A percentile compares a stretch with the other conserved stretches of the same genome.
Evolutionary conservation across 2,329 filamentous ascomycete species (phyloP).

Genomic region (Onygenales sp.): DNA sequence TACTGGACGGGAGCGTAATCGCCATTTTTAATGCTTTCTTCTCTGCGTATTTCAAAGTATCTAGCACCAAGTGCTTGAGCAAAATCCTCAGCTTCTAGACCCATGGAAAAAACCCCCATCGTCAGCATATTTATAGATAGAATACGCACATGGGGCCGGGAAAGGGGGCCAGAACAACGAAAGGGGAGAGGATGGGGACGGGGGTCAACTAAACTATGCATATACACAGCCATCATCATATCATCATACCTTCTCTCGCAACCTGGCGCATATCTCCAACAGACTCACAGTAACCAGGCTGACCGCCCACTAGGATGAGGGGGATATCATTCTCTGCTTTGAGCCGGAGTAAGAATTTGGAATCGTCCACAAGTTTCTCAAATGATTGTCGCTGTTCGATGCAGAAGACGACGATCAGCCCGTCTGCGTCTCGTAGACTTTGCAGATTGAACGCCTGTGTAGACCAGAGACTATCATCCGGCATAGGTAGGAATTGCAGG

Average conservation of each 20-base stretch:
- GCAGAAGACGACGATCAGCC: not conserved
- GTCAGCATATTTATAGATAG: not conserved
- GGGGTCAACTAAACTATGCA: too few relatives aligned
- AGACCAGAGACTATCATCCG: not conserved
- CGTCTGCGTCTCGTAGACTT: not conserved
- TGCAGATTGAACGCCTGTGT: not conserved
- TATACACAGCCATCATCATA: not conserved
- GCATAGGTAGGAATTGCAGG: not conserved
- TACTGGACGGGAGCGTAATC: not conserved
- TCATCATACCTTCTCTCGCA: not conserved
- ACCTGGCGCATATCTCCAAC: not conserved
- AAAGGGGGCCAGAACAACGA: not conserved
- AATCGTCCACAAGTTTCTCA: not conserved
- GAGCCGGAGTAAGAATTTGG: not conserved
- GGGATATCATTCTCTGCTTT: not conserved
- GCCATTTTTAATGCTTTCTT: not conserved
- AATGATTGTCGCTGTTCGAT: not conserved
- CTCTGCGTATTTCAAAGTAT: not conserved
- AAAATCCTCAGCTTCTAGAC: slow-evolving; percentile 1
- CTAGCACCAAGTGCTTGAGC: not conserved
- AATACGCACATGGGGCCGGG: not conserved
- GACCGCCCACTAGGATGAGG: not conserved
- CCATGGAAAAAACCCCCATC: not conserved
- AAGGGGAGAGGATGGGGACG: too few relatives aligned
- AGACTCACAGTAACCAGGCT: not conserved